Evolutionary conservation across 352 stramenopile genomes (phyloP).

Genomic region (Aphanomyces euteiches): DNA sequence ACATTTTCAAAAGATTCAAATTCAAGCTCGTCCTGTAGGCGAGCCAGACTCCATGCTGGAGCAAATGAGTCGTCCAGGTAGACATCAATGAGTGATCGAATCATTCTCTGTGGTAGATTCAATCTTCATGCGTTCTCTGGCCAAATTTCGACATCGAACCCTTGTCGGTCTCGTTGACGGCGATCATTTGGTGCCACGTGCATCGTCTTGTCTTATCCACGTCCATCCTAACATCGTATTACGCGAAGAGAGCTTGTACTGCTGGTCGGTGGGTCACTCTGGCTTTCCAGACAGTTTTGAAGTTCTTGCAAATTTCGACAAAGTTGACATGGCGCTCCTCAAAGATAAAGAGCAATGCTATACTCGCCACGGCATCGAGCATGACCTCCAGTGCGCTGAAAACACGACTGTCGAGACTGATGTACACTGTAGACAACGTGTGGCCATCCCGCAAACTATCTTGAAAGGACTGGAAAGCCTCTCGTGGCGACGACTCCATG

Average conservation of each 20-base stretch:
- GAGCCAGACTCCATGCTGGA: conserved; percentile 46
- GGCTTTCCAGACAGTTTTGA: neutral
- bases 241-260: neutral
- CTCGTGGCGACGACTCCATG: conserved; percentile 24
- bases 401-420: neutral
- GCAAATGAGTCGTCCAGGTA: conserved; percentile 56
- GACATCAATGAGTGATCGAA: neutral
- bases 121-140: neutral
- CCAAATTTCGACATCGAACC: conserved; percentile 6
- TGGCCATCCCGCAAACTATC: neutral
- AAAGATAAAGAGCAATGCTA: neutral
- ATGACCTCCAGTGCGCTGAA: conserved; percentile 2
- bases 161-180: conserved; percentile 8
- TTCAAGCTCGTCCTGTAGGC: neutral
- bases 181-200: conserved; percentile 24
- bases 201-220: neutral
- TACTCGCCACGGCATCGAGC: neutral
- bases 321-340: neutral
- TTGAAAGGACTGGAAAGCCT: neutral
- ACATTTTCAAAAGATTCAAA: neutral
- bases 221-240: neutral
- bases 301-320: no score
- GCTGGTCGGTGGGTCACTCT: neutral
- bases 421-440: conserved; percentile 12
- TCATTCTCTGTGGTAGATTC: conserved; percentile 1